Evolutionary conservation across 768 basidiomycete genomes (phyloP).

Genomic region (Leccinum longicurvipes): DNA sequence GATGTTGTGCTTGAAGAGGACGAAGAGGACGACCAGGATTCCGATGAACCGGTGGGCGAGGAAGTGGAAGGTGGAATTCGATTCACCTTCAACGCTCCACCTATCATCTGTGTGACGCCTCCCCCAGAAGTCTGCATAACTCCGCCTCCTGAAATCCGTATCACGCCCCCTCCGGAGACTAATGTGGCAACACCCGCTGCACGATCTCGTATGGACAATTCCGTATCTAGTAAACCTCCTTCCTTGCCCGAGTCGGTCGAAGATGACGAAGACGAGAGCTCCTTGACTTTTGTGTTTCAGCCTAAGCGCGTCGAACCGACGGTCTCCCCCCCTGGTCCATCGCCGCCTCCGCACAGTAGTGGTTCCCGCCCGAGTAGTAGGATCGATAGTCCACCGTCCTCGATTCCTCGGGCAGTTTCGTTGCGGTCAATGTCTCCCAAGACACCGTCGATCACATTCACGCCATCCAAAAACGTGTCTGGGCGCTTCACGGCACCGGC

Average conservation of each 20-base stretch:
- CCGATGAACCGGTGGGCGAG: conserved; percentile 54
- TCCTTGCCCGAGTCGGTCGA: conserved; percentile 13
- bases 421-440: conserved; percentile 35
- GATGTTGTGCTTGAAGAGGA: conserved; percentile 43
- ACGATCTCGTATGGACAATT: conserved; percentile 3
- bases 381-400: conserved; percentile 40
- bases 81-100: conserved; percentile 70
- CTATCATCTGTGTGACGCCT: conserved; percentile 26
- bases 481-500: conserved; percentile 24
- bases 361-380: conserved; percentile 11
- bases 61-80: conserved; percentile 63
- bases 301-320: conserved; percentile 4
- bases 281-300: conserved; percentile 19
- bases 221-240: conserved; percentile 2
- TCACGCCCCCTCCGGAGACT: conserved; percentile 20
- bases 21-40: conserved; percentile 27
- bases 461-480: conserved; percentile 34
- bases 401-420: conserved; percentile 46
- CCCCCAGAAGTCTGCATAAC: conserved; percentile 23
- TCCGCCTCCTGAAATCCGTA: conserved; percentile 26
- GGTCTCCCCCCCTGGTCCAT: conserved; percentile 10
- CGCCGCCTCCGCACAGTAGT: conserved; percentile 1
- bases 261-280: conserved; percentile 23
- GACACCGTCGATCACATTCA: conserved; percentile 26
- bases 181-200: conserved; percentile 18